Evolutionary conservation across 768 basidiomycete species (phyloP), one percentile per base, ranked within the genome.

Genomic region (Russula olivacea): DNA sequence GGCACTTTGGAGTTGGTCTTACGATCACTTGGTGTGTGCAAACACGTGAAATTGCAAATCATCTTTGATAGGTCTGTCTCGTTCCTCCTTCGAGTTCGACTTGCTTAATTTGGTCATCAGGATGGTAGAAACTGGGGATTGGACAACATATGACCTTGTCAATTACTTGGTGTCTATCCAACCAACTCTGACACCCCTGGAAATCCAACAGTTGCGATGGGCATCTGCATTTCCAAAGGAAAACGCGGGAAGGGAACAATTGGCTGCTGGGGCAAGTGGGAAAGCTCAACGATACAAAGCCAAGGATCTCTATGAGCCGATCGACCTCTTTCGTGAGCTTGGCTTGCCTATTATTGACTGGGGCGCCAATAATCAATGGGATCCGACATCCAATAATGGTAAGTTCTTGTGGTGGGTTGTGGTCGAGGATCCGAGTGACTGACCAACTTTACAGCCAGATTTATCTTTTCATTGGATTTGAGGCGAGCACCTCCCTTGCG

Each of bases 101-200:
- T 23, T 10, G 4, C 43, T 23, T 32, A 23, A 38, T 40, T 4
- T 17, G 17, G 19, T 55, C 36, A 53, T 5, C 64, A 92, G 91
- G 72, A 90, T 92, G 89, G 83, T 92, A 67, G 89, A 88, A 72
- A 91, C 89, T 98, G 2, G 93, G 91, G 87, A 91, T 66, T 95
- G 93, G 94, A 89, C 87, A 1, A 85, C 88, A 57, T 81, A 85
- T 14, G 91, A 97, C 64, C 79, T 99, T 17, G 82, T 88, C 56
- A 88, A 87, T 70, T 97, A 99, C 72, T 81, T 99, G 11, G 88
- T 91, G 41, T 86, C 88, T 2, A 89, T 97, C 10, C 83, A 84
- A 69, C 80, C 84, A 17, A 81, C 80, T 1, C 68, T 92, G 75
- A 68, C 82, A 68, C 40, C 80, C 62, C 75, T 80, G 66, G 82